Percentiles rank a stretch among this genome's conserved stretches.
Evolutionary conservation across 23 red algal species (phyloP).

Genomic region (Gracilaria vermiculophylla): DNA sequence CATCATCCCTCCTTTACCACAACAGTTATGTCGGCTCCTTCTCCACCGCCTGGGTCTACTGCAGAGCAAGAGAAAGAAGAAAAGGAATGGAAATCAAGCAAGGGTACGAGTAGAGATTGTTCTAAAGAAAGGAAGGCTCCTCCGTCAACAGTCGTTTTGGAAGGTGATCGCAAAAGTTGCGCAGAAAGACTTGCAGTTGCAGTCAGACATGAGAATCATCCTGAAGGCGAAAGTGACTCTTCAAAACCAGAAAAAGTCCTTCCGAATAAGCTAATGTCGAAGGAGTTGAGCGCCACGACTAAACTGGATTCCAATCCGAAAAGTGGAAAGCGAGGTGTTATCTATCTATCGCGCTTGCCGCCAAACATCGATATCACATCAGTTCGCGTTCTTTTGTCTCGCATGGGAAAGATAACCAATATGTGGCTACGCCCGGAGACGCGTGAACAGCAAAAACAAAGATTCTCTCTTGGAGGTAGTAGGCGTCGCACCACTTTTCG

Average conservation of each 20-base stretch:
- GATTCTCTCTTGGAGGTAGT: conserved; percentile 33
- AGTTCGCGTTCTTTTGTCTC: conserved; percentile 55
- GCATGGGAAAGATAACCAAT: conserved; percentile 21
- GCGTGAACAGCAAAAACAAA: conserved; percentile 22
- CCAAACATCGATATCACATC: conserved; percentile 43
- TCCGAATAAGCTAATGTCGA: neutral
- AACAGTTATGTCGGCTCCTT: neutral
- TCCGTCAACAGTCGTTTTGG: neutral
- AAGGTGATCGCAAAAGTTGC: neutral
- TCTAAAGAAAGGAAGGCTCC: neutral
- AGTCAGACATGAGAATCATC: neutral
- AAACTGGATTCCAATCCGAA: neutral
- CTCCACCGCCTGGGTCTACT: neutral
- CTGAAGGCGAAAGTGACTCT: neutral
- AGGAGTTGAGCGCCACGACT: neutral
- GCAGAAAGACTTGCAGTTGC: too few species aligned
- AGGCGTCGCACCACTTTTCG: conserved; percentile 41
- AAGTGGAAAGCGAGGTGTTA: conserved; percentile 39
- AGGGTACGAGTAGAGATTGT: neutral
- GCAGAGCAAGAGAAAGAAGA: neutral
- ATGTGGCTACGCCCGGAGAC: conserved; percentile 63
- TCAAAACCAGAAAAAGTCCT: neutral
- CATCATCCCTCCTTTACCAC: too few species aligned
- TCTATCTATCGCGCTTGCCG: conserved; percentile 75
- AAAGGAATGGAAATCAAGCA: neutral